Percentiles rank a stretch among this genome's conserved stretches.
Conservation (phyloP, 345 rosid species). For the Arabis hirsuta region DNA sequence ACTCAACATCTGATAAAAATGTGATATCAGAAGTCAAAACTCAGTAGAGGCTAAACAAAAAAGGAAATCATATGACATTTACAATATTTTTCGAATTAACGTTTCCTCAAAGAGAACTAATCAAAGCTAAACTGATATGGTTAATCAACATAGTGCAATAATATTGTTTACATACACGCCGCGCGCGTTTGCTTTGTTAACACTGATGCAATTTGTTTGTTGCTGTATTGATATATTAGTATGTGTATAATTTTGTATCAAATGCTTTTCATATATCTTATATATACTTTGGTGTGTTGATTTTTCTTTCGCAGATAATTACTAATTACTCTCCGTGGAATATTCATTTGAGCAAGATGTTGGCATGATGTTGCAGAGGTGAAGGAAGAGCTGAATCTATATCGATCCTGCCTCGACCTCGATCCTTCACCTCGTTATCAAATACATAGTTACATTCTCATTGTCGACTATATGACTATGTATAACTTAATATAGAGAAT, state of each 20-base stretch:
- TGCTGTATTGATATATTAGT: too few relatives aligned
- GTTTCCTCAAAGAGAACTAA: too few relatives aligned
- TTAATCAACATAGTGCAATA: too few relatives aligned
- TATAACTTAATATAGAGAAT: not conserved
- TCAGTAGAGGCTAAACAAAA: not conserved
- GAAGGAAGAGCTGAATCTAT: slow-evolving; percentile 39
- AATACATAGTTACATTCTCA: not conserved
- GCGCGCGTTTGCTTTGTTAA: not conserved
- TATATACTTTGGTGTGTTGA: slow-evolving; percentile 1
- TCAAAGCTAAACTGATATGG: too few relatives aligned
- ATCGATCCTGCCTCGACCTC: slow-evolving; percentile 42
- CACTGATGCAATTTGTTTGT: too few relatives aligned
- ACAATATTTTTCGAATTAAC: too few relatives aligned
- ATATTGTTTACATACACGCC: too few relatives aligned
- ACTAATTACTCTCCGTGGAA: slow-evolving; percentile 33
- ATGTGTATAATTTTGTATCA: not conserved
- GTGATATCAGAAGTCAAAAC: slow-evolving; percentile 3
- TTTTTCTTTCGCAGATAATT: slow-evolving; percentile 18
- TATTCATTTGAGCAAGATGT: slow-evolving; percentile 49
- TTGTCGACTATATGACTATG: not conserved
- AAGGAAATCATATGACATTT: not conserved
- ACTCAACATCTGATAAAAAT: not conserved
- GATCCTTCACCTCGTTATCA: slow-evolving; percentile 39
- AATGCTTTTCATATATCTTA: not conserved
- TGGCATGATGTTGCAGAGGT: slow-evolving; percentile 29